These are phyloP conservation scores for Stagonosporopsis cucurbitacearum DNA, from an alignment of 2,329 filamentous ascomycete genomes.

Conservation along the genomic window DNA sequence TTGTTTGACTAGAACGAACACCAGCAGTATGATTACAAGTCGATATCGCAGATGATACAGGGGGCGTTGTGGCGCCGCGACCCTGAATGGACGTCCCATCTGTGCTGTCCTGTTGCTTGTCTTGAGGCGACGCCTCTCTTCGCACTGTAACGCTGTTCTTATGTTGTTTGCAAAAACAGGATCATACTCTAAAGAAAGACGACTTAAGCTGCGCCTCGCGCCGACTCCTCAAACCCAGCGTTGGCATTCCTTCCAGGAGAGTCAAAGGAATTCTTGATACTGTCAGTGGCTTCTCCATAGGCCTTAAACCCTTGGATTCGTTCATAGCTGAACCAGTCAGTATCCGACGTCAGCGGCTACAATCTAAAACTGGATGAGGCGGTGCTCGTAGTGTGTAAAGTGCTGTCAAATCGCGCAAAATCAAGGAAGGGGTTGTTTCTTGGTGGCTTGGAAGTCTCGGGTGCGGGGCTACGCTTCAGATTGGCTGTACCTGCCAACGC, in stretches of 20 bases:
- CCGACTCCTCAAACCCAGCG: not conserved
- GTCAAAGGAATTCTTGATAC: not conserved
- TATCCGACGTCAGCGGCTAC: constrained; percentile 3
- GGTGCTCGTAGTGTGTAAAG: not conserved
- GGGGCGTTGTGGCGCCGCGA: constrained; percentile 4
- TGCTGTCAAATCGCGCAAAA: not conserved
- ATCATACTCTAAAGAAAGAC: not conserved
- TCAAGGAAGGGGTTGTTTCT: not conserved
- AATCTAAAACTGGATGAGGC: not conserved
- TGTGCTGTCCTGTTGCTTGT: not conserved
- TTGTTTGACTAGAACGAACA: constrained; percentile 27
- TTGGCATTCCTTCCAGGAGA: not conserved
- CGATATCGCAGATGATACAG: constrained; percentile 19
- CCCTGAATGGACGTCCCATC: constrained; percentile 4
- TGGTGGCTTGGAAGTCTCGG: constrained; percentile 5
- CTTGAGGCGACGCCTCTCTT: not conserved
- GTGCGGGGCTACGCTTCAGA: not conserved
- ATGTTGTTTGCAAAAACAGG: not conserved
- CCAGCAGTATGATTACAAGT: constrained; percentile 20
- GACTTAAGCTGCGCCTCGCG: not conserved
- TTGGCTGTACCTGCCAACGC: not conserved
- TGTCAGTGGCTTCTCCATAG: not conserved
- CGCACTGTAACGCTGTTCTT: not conserved
- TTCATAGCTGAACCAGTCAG: not conserved
- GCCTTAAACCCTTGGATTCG: not conserved